These are phyloP conservation scores for Angomonas ambiguus DNA, from an alignment of 208 protist genomes.

Conservation along the genomic window DNA sequence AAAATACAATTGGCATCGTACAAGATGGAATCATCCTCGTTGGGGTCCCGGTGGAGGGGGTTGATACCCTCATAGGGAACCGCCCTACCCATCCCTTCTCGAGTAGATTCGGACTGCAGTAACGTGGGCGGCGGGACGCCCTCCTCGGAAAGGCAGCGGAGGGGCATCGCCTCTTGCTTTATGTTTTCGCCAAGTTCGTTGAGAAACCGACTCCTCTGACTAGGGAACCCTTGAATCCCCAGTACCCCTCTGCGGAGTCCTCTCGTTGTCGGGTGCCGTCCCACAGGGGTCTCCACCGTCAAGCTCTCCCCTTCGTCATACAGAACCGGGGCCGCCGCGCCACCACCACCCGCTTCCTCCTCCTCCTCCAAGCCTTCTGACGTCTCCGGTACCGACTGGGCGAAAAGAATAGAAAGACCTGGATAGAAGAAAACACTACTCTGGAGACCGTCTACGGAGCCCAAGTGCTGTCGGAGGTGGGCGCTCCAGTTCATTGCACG, in stretches of 20 bases:
- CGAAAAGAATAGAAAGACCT: background rate
- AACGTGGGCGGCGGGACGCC: too few relatives aligned
- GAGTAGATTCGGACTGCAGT: background rate
- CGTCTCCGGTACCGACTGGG: background rate
- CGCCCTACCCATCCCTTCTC: background rate
- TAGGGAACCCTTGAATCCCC: conserved; percentile 1
- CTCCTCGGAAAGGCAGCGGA: too few relatives aligned
- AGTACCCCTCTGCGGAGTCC: background rate
- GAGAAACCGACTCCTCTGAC: background rate
- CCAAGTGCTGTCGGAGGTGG: background rate
- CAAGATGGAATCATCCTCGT: background rate
- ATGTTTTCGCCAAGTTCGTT: background rate
- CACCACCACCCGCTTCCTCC: background rate
- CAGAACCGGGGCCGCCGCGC: background rate
- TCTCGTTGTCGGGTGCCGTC: background rate
- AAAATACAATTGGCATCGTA: background rate
- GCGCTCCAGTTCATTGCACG: conserved; percentile 21
- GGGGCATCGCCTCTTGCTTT: too few relatives aligned
- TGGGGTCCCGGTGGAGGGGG: background rate
- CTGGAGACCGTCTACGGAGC: background rate
- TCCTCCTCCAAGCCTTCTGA: background rate
- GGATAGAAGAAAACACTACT: background rate
- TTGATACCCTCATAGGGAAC: background rate
- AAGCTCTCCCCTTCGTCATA: background rate
- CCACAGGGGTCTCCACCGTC: background rate